Percentiles rank a stretch among this genome's conserved stretches.
Evolutionary conservation across 495 filamentous ascomycete species (phyloP).

Genomic region (Viridothelium virens): DNA sequence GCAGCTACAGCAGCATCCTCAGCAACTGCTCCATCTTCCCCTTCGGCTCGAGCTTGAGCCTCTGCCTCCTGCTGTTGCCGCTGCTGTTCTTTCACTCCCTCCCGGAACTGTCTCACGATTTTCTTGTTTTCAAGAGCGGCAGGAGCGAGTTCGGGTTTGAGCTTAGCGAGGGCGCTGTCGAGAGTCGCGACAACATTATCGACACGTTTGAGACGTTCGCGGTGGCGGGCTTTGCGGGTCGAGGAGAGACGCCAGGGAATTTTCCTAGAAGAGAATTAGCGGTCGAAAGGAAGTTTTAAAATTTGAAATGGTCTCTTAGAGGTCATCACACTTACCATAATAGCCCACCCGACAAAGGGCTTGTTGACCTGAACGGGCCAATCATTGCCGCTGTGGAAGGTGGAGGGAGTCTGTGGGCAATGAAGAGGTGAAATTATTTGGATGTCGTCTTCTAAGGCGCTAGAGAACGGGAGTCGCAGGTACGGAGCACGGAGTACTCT

Average conservation of each 20-base stretch:
- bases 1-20: not conserved
- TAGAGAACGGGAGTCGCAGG: not conserved
- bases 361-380: slow-evolving; percentile 71
- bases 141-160: not conserved
- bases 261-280: slow-evolving; percentile 61
- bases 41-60: not conserved
- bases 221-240: slow-evolving; percentile 83
- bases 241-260: slow-evolving; percentile 90
- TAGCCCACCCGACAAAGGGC: slow-evolving; percentile 60
- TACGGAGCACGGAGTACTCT: too few relatives aligned
- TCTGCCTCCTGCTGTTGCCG: not conserved
- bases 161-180: slow-evolving; percentile 53
- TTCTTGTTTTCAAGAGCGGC: not conserved
- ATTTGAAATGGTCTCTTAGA: not conserved
- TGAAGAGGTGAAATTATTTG: not conserved
- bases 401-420: not conserved
- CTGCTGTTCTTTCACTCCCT: slow-evolving; percentile 2
- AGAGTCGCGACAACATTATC: slow-evolving; percentile 74
- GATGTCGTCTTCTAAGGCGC: not conserved
- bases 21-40: not conserved
- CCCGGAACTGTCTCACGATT: not conserved
- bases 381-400: slow-evolving; percentile 49
- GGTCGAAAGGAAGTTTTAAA: not conserved
- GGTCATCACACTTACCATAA: slow-evolving; percentile 29
- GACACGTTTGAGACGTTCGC: slow-evolving; percentile 75